Base-by-base conservation (phyloP, 495 filamentous ascomycete genomes). In the Xylaria acuta region DNA sequence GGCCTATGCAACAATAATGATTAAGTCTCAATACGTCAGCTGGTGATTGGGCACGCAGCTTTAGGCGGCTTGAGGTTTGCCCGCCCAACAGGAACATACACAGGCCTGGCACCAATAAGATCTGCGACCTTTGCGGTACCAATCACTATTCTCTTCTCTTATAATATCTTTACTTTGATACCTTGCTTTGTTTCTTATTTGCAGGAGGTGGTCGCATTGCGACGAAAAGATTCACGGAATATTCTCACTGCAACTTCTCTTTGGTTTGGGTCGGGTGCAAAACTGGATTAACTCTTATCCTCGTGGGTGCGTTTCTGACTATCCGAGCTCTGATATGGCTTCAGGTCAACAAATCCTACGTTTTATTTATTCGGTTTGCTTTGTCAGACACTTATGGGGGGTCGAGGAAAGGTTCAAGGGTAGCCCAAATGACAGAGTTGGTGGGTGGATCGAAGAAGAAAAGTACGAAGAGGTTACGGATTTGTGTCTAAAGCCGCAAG, bases 251-350 rank as follows among this genome's bases (percentile, higher is more conserved):
- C 43, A 45, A 71, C 47, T 49, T 72, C 60, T 60, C 7, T 36
- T 58, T 45, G 60, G 36, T 40, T 67, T 67, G 36, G n/a, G 18
- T 51, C 22, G 18, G 63, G 62, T 53, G 53, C 56, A 43, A 65
- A 60, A 60, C 63, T 66, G 62, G 62, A 72, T 72, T 30, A 14
- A 47, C n/a, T 34, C 43, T 71, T 34, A 6, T 34, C 47, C 41
- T 25, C 20, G 18, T 36, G 25, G 60, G 45, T 14, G 32, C 27
- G 34, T 25, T 64, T 71, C 56, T 62, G 34, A 9, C 27, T 43
- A 60, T 64, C 34, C 16, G 38, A 51, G 30, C 45, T 45, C 45
- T 20, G 30, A 27, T 36, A 30, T 58, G 30, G 62, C 38, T 64
- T 64, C 6, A 22, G 25, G 69, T 43, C 40, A 56, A 65, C 8